Percentiles rank a stretch among this genome's conserved stretches.
Evolutionary conservation across 257 asterid species (phyloP).

Genomic region (Nicotiana knightiana): DNA sequence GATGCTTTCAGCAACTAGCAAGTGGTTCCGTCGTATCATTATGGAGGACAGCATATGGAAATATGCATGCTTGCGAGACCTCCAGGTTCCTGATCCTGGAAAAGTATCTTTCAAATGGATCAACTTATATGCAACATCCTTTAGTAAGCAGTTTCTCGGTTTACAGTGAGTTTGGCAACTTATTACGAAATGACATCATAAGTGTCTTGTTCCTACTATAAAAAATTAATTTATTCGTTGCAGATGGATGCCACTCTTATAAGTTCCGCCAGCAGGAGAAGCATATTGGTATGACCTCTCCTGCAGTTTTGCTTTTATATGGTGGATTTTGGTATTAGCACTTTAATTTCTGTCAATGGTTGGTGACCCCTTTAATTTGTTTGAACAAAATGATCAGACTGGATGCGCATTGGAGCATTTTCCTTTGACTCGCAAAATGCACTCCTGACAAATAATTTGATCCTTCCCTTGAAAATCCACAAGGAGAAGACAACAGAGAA

Average conservation of each 20-base stretch:
- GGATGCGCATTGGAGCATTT: slow-evolving; percentile 96
- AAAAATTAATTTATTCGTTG: slow-evolving; percentile 17
- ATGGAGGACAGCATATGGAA: slow-evolving; percentile 82
- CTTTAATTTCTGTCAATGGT: slow-evolving; percentile 1
- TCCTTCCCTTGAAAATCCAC: slow-evolving; percentile 37
- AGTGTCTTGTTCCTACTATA: not conserved
- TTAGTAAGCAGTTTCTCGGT: slow-evolving; percentile 46
- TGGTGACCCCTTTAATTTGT: slow-evolving; percentile 5
- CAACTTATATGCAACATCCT: slow-evolving; percentile 72
- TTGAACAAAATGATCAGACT: slow-evolving; percentile 40
- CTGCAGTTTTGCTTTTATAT: slow-evolving; percentile 2
- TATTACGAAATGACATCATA: not conserved
- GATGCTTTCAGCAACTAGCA: slow-evolving; percentile 74
- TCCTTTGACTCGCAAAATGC: slow-evolving; percentile 60
- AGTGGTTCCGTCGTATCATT: slow-evolving; percentile 69
- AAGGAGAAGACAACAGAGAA: slow-evolving; percentile 33
- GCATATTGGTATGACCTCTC: slow-evolving; percentile 61
- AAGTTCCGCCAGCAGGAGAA: slow-evolving; percentile 77
- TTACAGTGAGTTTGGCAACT: not conserved
- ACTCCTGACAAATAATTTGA: slow-evolving; percentile 53
- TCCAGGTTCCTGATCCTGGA: slow-evolving; percentile 83
- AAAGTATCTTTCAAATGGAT: slow-evolving; percentile 63
- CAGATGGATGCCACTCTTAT: slow-evolving; percentile 97
- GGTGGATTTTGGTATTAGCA: not conserved
- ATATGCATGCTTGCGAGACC: slow-evolving; percentile 82